Evolutionary conservation across 768 basidiomycete genomes (phyloP).

Genomic region (Lactarius deliciosus): DNA sequence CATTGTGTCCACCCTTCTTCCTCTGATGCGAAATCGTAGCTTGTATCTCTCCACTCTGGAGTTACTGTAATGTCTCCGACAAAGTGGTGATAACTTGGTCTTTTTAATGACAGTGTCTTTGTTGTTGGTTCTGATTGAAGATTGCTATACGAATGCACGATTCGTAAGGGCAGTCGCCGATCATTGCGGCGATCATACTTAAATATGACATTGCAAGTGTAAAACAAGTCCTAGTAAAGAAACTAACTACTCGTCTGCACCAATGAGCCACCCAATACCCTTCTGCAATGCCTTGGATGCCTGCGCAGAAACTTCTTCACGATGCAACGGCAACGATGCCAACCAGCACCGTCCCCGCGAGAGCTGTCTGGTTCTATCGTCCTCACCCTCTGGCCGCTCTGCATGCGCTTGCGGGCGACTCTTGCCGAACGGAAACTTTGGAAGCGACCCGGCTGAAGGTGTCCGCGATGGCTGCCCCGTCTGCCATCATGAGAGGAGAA

Average conservation of each 20-base stretch:
- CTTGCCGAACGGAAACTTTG: constrained; percentile 23
- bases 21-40: not conserved
- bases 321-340: constrained; percentile 43
- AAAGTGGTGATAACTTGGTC: not conserved
- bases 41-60: constrained; percentile 15
- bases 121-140: not conserved
- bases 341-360: constrained; percentile 38
- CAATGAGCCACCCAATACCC: constrained; percentile 96
- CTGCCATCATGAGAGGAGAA: constrained; percentile 66
- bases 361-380: constrained; percentile 39
- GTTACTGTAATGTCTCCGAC: not conserved
- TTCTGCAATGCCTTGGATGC: constrained; percentile 79
- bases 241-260: constrained; percentile 58
- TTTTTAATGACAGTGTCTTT: not conserved
- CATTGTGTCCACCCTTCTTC: not conserved
- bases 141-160: not conserved
- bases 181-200: not conserved
- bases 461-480: constrained; percentile 76
- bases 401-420: constrained; percentile 48
- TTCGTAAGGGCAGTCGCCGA: not conserved
- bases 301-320: constrained; percentile 66
- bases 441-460: constrained; percentile 64
- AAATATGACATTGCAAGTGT: constrained; percentile 28
- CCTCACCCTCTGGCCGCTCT: constrained; percentile 48
- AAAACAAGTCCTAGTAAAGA: not conserved